A percentile compares a stretch with the other conserved stretches of the same genome.
Conservation (phyloP, 1,284 basidiomycete species). For the Melampsora americana region DNA sequence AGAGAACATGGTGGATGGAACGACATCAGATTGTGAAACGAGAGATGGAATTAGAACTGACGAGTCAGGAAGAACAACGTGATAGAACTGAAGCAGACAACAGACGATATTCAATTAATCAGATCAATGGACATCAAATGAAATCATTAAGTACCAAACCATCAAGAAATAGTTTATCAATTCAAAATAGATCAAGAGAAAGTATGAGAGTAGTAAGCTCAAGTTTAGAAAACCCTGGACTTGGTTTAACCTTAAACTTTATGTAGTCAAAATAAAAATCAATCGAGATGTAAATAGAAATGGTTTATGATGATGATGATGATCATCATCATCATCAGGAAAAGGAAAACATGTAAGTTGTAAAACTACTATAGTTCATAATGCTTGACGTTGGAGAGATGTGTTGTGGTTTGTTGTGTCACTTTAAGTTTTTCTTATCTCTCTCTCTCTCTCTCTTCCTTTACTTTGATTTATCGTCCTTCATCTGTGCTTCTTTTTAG, state of each 20-base stretch:
- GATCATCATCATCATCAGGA: too few species aligned
- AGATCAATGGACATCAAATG: not conserved
- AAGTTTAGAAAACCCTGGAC: not conserved
- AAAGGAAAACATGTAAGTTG: not conserved
- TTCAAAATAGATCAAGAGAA: not conserved
- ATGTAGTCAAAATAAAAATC: not conserved
- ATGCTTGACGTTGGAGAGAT: too few species aligned
- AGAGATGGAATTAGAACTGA: slow-evolving; percentile 13
- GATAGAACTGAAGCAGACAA: not conserved
- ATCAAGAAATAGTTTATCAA: not conserved
- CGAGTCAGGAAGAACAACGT: not conserved
- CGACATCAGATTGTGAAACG: slow-evolving; percentile 10
- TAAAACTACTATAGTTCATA: not conserved
- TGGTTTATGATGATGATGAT: not conserved
- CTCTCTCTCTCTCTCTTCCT: too few species aligned
- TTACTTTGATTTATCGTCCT: too few species aligned
- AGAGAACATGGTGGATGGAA: slow-evolving; percentile 24
- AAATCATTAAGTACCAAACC: not conserved
- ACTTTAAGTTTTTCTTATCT: too few species aligned
- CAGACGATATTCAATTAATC: not conserved
- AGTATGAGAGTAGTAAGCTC: not conserved
- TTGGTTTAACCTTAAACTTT: not conserved
- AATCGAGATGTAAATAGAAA: not conserved
- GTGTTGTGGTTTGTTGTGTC: too few species aligned
- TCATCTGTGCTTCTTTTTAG: too few species aligned